Conservation (phyloP, 768 basidiomycete genomes). For the Termitomyces heimii region DNA sequence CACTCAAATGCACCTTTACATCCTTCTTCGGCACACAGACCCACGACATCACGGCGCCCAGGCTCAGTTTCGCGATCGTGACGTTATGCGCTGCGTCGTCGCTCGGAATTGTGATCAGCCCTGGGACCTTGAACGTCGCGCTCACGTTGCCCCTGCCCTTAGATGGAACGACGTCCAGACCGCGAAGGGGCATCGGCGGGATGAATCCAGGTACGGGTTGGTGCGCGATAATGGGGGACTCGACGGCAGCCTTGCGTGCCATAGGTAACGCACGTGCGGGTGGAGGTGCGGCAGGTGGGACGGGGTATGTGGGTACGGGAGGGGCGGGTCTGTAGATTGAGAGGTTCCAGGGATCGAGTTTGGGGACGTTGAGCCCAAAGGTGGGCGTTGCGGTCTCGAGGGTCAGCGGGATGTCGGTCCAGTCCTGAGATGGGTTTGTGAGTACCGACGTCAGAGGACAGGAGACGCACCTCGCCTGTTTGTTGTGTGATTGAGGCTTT, state of each 20-base stretch:
- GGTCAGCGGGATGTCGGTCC: slow-evolving; percentile 31
- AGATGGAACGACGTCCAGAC: slow-evolving; percentile 2
- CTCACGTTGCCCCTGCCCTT: slow-evolving; percentile 17
- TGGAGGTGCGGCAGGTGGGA: not conserved
- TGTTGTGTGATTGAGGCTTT: slow-evolving; percentile 32
- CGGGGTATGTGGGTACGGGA: not conserved
- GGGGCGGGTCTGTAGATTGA: slow-evolving; percentile 1
- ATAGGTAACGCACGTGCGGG: not conserved
- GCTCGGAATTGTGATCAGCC: slow-evolving; percentile 18
- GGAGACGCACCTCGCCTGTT: slow-evolving; percentile 30
- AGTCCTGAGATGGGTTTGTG: slow-evolving; percentile 18
- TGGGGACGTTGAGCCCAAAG: slow-evolving; percentile 27
- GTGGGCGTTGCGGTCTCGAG: slow-evolving; percentile 35
- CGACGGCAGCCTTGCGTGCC: not conserved
- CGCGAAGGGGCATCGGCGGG: not conserved
- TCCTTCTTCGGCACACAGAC: slow-evolving; percentile 22
- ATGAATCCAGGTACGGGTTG: too few species aligned
- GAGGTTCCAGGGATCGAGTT: slow-evolving; percentile 24
- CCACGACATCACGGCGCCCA: slow-evolving; percentile 22
- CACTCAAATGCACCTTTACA: slow-evolving; percentile 18
- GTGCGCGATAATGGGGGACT: too few species aligned
- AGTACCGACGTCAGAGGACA: not conserved
- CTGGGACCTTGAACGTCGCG: slow-evolving; percentile 22
- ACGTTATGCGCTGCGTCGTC: slow-evolving; percentile 21
- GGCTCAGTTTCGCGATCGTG: slow-evolving; percentile 19